Base-by-base conservation (phyloP, 306 rosid species). In the Prunus armeniaca region DNA sequence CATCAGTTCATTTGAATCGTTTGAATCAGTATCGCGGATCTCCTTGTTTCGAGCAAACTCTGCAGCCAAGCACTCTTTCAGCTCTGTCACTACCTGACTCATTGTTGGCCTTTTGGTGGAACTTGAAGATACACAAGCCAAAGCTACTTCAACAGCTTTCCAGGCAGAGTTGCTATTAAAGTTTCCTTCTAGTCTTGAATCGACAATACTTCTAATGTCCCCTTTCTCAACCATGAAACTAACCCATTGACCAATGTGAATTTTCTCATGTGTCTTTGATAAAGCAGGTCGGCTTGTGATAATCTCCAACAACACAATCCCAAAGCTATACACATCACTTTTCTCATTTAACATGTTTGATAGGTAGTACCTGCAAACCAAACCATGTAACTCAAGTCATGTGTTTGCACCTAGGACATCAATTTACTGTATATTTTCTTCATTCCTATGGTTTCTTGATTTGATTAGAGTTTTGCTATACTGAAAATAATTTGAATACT, bases 251-350 rank as follows among this genome's bases (percentile, higher is more conserved):
- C 65, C 80, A 18, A 84, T 67, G 80, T 86, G 85, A 54, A 28
- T 57, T 19, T 54, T 84, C 3, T 81, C 87, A 8, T 72, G 69
- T 0, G 9, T 15, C 71, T 43, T 82, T 8, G 22, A 0, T 32
- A 83, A 77, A 8, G 74, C 87, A 18, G 74, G 80, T 20, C 72
- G 62, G 12, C 91, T 52, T 28, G 91, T 89, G 75, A 86, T 78
- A 13, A 87, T 83, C 64, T 89, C 83, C 38, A 87, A 81, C 19
- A 86, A 62, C 20, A 86, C 86, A 14, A 89, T 86, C 64, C 92
- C 89, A 55, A 86, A 89, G 82, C 90, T 87, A 69, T 73, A 88
- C 14, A 86, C 88, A 72, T 89, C 91, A 57, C 90, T 87, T 75
- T 87, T 86, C 79, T 84, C 86, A 5, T 77, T 84, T 52, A 92